Evolutionary conservation across 1,139 yeast genomes (phyloP).

Genomic region (Candida pseudoviswanathii): DNA sequence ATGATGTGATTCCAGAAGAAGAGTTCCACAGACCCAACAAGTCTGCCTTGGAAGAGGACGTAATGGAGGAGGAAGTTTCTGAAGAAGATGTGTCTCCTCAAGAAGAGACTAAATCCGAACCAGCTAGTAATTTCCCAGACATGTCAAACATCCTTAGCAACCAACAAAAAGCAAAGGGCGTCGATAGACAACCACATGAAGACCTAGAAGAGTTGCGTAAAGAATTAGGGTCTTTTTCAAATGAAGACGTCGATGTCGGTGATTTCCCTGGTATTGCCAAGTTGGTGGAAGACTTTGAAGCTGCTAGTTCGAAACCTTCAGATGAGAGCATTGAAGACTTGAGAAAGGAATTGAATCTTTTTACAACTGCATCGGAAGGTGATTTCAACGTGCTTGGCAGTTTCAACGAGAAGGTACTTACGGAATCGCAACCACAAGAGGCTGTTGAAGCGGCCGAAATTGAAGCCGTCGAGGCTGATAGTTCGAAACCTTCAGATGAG

Average conservation of each 20-base stretch:
- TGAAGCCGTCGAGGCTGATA: slow-evolving; percentile 2
- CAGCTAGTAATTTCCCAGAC: slow-evolving; percentile 4
- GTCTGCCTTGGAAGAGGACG: neutral
- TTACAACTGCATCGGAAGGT: neutral
- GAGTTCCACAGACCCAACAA: neutral
- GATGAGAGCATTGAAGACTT: slow-evolving; percentile 10
- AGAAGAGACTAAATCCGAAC: neutral
- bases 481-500: slow-evolving; percentile 6
- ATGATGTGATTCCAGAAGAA: neutral
- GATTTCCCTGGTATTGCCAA: slow-evolving; percentile 16
- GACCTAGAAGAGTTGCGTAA: slow-evolving; percentile 12
- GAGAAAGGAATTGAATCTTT: slow-evolving; percentile 8
- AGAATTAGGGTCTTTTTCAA: slow-evolving; percentile 27
- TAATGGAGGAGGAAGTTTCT: neutral
- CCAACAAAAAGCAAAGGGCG: slow-evolving; percentile 7
- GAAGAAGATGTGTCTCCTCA: neutral
- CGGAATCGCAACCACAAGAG: neutral
- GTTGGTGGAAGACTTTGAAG: slow-evolving; percentile 12
- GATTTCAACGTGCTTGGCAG: neutral
- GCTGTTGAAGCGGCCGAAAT: neutral
- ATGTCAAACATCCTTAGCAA: slow-evolving; percentile 7
- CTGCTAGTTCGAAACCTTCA: slow-evolving; percentile 3
- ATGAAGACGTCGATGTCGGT: slow-evolving; percentile 19
- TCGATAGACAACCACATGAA: slow-evolving; percentile 6
- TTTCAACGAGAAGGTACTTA: neutral